Conservation (phyloP, 805 yeast species). For the Starmerella apis region DNA sequence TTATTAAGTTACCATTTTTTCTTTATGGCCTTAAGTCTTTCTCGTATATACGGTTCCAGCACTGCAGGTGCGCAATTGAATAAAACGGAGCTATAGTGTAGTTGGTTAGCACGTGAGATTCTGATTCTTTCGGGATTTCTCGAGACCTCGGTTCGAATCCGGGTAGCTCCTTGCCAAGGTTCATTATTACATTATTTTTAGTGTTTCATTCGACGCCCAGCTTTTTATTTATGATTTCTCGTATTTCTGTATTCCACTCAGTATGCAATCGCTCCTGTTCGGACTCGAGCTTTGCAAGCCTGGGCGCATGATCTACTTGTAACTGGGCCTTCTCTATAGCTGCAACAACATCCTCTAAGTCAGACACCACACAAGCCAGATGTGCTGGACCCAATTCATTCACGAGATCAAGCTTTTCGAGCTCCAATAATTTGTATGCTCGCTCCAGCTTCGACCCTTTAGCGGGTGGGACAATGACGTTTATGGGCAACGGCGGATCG, state of each 20-base stretch:
- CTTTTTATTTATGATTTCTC: neutral
- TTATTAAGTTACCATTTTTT: no score
- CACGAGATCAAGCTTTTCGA: neutral
- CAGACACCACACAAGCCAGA: neutral
- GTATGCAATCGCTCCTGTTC: neutral
- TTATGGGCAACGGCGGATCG: neutral
- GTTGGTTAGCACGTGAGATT: conserved; percentile 27
- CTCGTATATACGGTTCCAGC: no score
- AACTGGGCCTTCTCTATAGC: neutral
- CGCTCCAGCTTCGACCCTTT: neutral
- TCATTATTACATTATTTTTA: neutral
- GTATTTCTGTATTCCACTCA: neutral
- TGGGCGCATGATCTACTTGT: neutral
- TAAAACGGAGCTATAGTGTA: conserved; percentile 24
- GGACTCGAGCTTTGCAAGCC: neutral
- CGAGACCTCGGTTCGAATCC: conserved; percentile 27
- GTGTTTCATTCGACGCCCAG: neutral
- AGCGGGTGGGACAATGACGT: neutral
- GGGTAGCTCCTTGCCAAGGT: conserved; percentile 28
- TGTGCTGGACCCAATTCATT: neutral
- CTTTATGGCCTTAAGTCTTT: no score
- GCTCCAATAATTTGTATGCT: neutral
- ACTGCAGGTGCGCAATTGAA: no score
- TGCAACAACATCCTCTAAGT: neutral
- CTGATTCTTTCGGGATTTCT: conserved; percentile 23